A percentile compares a stretch with the other conserved stretches of the same genome.
These are phyloP conservation scores for Parafenestella ontariensis DNA, from an alignment of 2,329 filamentous ascomycete species.

Conservation along the genomic window DNA sequence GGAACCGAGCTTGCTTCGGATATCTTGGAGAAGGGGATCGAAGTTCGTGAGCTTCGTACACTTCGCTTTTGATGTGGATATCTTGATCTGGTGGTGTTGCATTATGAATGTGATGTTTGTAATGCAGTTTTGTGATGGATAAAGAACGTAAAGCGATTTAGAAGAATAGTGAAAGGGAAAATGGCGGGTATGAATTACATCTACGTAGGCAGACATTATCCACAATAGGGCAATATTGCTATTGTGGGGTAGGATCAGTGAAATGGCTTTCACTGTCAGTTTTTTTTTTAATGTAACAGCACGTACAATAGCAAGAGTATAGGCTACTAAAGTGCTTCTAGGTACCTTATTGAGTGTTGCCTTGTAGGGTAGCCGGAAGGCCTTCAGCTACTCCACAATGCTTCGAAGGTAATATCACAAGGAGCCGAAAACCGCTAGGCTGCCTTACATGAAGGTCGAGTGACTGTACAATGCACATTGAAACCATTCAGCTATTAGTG, in stretches of 20 bases:
- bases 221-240: neutral
- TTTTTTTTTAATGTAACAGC: neutral
- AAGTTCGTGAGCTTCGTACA: neutral
- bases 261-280: neutral
- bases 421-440: neutral
- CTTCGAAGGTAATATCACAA: neutral
- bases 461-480: neutral
- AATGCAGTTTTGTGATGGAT: neutral
- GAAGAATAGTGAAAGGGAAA: neutral
- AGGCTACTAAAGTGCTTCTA: neutral
- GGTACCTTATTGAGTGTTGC: neutral
- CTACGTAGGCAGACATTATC: neutral
- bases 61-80: neutral
- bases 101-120: neutral
- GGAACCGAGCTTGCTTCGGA: constrained; percentile 15
- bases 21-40: constrained; percentile 8
- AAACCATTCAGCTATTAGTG: neutral
- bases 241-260: neutral
- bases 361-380: neutral
- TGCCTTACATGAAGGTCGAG: neutral
- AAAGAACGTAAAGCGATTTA: neutral
- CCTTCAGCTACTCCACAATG: neutral
- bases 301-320: neutral
- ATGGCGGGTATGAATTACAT: no score
- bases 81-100: neutral